These are phyloP conservation scores for Arthroderma sp. DNA, from an alignment of 2,329 filamentous ascomycete genomes.

Conservation along the genomic window DNA sequence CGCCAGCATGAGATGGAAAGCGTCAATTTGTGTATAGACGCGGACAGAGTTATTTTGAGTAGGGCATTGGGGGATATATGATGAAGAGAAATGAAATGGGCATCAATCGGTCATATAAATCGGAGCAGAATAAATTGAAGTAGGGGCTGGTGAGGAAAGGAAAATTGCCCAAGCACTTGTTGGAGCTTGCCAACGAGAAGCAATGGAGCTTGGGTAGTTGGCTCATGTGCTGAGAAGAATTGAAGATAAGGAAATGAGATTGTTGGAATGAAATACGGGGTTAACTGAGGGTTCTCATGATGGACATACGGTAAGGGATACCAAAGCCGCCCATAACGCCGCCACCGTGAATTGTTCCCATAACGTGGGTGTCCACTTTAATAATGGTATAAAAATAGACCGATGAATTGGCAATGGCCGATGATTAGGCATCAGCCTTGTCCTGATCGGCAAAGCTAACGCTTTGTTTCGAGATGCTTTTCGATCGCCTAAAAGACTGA, in stretches of 20 bases:
- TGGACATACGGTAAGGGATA: no score
- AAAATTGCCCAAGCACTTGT: not conserved
- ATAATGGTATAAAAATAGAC: conserved; percentile 3
- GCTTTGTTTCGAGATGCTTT: conserved; percentile 10
- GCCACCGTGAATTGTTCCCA: not conserved
- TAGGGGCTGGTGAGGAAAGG: not conserved
- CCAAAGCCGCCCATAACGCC: no score
- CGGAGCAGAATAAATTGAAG: not conserved
- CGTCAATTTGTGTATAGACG: no score
- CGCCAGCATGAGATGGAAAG: no score
- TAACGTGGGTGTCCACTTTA: not conserved
- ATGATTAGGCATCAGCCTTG: not conserved
- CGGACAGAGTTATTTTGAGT: no score
- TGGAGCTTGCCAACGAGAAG: not conserved
- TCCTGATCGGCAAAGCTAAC: not conserved
- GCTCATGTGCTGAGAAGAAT: not conserved
- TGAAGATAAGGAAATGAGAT: not conserved
- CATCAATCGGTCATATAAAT: no score
- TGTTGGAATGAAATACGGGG: no score
- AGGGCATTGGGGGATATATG: no score
- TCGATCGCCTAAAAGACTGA: conserved; percentile 8
- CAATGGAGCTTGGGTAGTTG: not conserved
- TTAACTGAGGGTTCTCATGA: no score
- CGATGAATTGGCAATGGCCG: not conserved
- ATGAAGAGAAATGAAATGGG: no score